These are phyloP conservation scores for Leucoagaricus sp. DNA, from an alignment of 1,284 basidiomycete species.

Conservation along the genomic window DNA sequence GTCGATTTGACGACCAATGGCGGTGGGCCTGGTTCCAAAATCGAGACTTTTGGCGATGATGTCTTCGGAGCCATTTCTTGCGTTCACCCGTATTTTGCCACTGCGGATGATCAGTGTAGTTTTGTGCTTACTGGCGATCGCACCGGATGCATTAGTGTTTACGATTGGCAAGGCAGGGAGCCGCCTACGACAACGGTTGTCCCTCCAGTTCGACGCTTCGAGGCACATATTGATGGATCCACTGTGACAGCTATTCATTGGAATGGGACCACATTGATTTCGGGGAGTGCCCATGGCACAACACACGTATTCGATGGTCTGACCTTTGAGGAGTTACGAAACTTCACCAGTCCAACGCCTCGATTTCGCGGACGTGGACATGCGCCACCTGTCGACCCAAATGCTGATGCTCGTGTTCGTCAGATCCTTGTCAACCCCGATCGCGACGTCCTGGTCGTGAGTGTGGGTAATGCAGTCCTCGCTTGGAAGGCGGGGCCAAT, in stretches of 20 bases:
- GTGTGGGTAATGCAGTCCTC: constrained; percentile 64
- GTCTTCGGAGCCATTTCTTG: constrained; percentile 47
- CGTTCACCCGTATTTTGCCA: constrained; percentile 49
- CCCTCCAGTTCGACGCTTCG: constrained; percentile 47
- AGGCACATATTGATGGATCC: constrained; percentile 58
- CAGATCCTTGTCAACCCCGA: constrained; percentile 62
- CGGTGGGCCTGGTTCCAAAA: constrained; percentile 16
- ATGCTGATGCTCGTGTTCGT: constrained; percentile 50
- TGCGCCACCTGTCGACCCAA: constrained; percentile 21
- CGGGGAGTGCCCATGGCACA: constrained; percentile 65
- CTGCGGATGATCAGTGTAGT: constrained; percentile 35
- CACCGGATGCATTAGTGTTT: constrained; percentile 61
- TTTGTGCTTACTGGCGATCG: constrained; percentile 61
- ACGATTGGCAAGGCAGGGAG: constrained; percentile 44
- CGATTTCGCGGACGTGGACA: constrained; percentile 31
- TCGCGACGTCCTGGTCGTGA: constrained; percentile 62
- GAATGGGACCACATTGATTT: constrained; percentile 57
- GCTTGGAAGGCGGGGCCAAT: constrained; percentile 68
- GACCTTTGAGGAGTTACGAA: constrained; percentile 55
- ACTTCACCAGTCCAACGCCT: constrained; percentile 50
- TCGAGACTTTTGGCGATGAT: constrained; percentile 54
- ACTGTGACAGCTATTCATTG: constrained; percentile 63
- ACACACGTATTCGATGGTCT: constrained; percentile 70
- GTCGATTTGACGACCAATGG: constrained; percentile 25
- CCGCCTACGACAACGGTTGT: constrained; percentile 22